Conservation (phyloP, 2,329 filamentous ascomycete species). For the Chaetomium olivaceum region DNA sequence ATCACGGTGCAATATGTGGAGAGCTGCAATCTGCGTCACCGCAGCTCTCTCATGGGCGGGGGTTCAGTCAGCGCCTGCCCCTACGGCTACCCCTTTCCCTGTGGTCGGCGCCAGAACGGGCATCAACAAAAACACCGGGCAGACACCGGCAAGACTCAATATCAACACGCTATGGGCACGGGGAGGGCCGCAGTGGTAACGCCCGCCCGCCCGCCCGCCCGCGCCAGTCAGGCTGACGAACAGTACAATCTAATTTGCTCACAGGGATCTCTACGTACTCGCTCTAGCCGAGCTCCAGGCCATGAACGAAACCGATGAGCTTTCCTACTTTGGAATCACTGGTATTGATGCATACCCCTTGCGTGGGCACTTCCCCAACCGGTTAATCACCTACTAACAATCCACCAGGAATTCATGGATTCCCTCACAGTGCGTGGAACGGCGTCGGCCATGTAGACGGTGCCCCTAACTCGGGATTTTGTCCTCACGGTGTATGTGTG, state of each 20-base stretch:
- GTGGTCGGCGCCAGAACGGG: conserved; percentile 44
- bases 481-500: conserved; percentile 49
- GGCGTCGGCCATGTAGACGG: conserved; percentile 38
- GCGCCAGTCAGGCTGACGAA: not conserved
- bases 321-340: conserved; percentile 53
- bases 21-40: conserved; percentile 11
- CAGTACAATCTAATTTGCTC: conserved; percentile 18
- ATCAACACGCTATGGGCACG: conserved; percentile 49
- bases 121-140: conserved; percentile 41
- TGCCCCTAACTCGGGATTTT: conserved; percentile 45
- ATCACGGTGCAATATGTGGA: conserved; percentile 19
- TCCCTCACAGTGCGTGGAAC: conserved; percentile 41
- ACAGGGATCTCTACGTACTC: conserved; percentile 52
- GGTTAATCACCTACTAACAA: conserved; percentile 19
- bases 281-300: conserved; percentile 48
- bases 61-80: conserved; percentile 14
- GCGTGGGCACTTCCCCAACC: not conserved
- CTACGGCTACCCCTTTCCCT: conserved; percentile 23
- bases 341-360: conserved; percentile 38
- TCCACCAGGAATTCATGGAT: conserved; percentile 38
- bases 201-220: conserved; percentile 15
- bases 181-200: conserved; percentile 48
- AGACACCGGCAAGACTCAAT: conserved; percentile 48
- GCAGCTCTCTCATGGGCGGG: conserved; percentile 21
- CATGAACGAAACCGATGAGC: conserved; percentile 42